Base-by-base conservation (phyloP, 2,329 filamentous ascomycete species). In the Cladophialophora bantiana region DNA sequence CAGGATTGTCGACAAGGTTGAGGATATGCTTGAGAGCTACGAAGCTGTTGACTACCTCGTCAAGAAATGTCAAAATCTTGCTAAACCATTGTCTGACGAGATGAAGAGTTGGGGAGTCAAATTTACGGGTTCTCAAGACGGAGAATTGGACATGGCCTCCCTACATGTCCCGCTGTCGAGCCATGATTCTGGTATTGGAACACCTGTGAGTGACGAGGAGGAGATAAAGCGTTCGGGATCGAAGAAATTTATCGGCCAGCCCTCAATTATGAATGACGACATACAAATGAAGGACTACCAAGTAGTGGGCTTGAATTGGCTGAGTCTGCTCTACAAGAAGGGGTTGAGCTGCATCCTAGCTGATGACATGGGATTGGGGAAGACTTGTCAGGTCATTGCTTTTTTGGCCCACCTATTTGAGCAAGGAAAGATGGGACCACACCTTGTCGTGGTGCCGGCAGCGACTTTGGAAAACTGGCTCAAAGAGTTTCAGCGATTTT, bases 381-480 rank as follows among this genome's bases (percentile, higher is more conserved):
- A 99, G 83, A 99, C 95, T 0, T 97, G 93, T 73, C 94, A 99
- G 75, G 93, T 98, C 68, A 97, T 99, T 72, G 89, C 93, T 0
- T 93, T 99, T 74, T 84, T 99, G 54, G 91, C 93, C 15, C 90
- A 97, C 73, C 83, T 99, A 32, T 88, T 91, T 15, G 88, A 93
- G 74, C 86, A 86, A 35, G 87, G 80, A 69, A 84, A 81, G 75
- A 87, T 75, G 82, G 93, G 92, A 74, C 93, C 82, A 81, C 88
- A 97, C 76, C 81, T 99, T 40, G 86, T 99, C 42, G 89, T 99
- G 34, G 95, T 98, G 1, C 95, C 95, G 4, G 91, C 93, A 0
- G 97, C 94, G 0, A 97, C 94, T 0, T 86, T 97, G 9, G 94
- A 97, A 75, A 99, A 99, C 76, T 99, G 95, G 95, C 86, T 96